phyloP scores from a whole-genome alignment of 805 yeast genomes.

The Hanseniaspora pseudoguilliermondii region DNA sequence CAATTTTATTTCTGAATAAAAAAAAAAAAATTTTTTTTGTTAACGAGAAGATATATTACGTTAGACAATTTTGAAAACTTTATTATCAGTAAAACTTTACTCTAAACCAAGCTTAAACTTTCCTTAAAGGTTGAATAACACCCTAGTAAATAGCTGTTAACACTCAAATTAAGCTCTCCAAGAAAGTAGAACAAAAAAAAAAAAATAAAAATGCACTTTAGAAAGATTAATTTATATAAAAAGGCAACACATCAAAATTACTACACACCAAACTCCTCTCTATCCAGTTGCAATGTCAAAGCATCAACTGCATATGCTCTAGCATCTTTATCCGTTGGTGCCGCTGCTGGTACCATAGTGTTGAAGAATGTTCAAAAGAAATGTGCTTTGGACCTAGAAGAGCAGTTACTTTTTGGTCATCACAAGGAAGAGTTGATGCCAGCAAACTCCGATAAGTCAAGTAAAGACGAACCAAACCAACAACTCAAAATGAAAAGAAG shows the following conservation, averaged over 20 bases:
- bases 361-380: slow-evolving; percentile 7
- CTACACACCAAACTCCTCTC: slow-evolving; percentile 5
- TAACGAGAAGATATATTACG: too few species aligned
- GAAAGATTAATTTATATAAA: slow-evolving; percentile 30
- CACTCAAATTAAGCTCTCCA: slow-evolving; percentile 6
- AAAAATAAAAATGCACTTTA: slow-evolving; percentile 29
- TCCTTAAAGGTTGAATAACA: too few species aligned
- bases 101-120: too few species aligned
- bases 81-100: too few species aligned
- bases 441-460: neutral
- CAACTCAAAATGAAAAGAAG: neutral
- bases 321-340: slow-evolving; percentile 9
- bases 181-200: neutral
- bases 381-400: neutral
- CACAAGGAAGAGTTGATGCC: neutral
- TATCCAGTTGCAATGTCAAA: neutral
- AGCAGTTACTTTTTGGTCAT: neutral
- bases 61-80: too few species aligned
- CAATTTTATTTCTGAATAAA: too few species aligned
- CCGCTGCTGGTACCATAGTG: slow-evolving; percentile 8
- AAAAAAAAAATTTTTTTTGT: too few species aligned
- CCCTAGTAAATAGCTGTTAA: too few species aligned
- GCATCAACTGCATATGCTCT: neutral
- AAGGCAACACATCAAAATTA: slow-evolving; percentile 21
- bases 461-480: neutral